Evolutionary conservation across 345 rosid genomes (phyloP).

Genomic region (Mangifera indica): DNA sequence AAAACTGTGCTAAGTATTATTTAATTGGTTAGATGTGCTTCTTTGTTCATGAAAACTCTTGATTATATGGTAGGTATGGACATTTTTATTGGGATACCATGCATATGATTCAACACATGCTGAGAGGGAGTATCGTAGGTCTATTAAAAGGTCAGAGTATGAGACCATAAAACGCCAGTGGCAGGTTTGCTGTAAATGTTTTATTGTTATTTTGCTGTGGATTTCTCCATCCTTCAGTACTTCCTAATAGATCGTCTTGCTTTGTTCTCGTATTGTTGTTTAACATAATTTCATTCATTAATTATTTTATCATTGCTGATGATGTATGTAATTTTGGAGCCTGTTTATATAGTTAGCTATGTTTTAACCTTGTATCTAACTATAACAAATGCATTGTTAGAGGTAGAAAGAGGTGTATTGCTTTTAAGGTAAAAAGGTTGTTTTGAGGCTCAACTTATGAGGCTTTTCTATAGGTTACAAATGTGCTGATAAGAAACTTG

Average conservation of each 20-base stretch:
- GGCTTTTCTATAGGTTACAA: not conserved
- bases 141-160: slow-evolving; percentile 66
- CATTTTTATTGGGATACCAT: slow-evolving; percentile 80
- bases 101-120: slow-evolving; percentile 79
- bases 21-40: slow-evolving; percentile 12
- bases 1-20: not conserved
- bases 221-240: not conserved
- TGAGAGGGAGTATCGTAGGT: slow-evolving; percentile 71
- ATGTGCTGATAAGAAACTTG: not conserved
- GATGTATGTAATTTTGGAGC: not conserved
- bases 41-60: slow-evolving; percentile 17
- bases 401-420: not conserved
- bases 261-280: not conserved
- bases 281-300: not conserved
- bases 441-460: not conserved
- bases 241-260: not conserved
- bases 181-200: slow-evolving; percentile 55
- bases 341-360: not conserved
- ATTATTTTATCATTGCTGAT: not conserved
- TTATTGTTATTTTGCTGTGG: slow-evolving; percentile 1
- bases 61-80: slow-evolving; percentile 65
- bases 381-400: not conserved
- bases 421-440: not conserved
- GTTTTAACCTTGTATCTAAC: not conserved
- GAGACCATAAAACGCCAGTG: slow-evolving; percentile 84